These are phyloP conservation scores for Striga asiatica DNA, from an alignment of 257 asterid species.

Conservation along the genomic window DNA sequence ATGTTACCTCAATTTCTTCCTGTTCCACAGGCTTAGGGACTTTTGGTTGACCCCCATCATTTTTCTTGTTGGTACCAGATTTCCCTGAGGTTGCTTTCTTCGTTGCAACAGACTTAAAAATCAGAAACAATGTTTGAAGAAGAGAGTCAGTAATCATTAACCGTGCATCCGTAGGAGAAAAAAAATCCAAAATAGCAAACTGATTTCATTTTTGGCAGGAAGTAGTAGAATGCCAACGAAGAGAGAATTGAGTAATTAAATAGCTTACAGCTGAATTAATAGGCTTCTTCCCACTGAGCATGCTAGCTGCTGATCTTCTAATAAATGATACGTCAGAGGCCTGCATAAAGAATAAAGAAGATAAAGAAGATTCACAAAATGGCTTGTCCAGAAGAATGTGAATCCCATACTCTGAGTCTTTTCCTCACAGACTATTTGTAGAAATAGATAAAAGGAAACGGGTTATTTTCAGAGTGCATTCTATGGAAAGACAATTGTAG, in stretches of 20 bases:
- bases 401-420: background rate
- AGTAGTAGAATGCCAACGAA: constrained; percentile 3
- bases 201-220: too few species aligned
- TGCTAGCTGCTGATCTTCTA: constrained; percentile 92
- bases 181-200: too few species aligned
- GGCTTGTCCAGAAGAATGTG: background rate
- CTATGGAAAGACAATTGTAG: too few species aligned
- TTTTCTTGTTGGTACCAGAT: constrained; percentile 54
- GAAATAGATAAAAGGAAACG: background rate
- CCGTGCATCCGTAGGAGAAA: constrained; percentile 8
- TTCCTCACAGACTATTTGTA: background rate
- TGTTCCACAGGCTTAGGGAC: constrained; percentile 53
- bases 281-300: constrained; percentile 92
- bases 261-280: constrained; percentile 62
- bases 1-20: constrained; percentile 81
- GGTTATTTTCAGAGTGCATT: too few species aligned
- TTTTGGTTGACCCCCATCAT: constrained; percentile 65
- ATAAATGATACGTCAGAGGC: constrained; percentile 51
- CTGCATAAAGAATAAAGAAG: constrained; percentile 33
- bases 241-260: background rate
- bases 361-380: background rate
- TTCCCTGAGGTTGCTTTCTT: constrained; percentile 66
- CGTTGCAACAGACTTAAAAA: constrained; percentile 55
- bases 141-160: constrained; percentile 1
- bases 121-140: constrained; percentile 3